These are phyloP conservation scores for Termitomyces sp. DNA, from an alignment of 768 basidiomycete species.

Conservation along the genomic window DNA sequence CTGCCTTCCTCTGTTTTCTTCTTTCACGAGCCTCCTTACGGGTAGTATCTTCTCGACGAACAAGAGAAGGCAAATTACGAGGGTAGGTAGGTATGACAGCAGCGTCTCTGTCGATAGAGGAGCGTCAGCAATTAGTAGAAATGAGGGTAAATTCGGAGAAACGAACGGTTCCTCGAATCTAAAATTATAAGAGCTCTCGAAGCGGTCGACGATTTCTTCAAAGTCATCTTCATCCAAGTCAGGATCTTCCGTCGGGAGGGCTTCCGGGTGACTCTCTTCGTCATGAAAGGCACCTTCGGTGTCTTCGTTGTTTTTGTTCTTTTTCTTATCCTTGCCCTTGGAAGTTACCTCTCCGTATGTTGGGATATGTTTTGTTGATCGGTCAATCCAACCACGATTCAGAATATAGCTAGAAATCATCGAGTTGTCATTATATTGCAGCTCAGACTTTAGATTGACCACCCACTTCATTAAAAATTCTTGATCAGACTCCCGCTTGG, in stretches of 20 bases:
- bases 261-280: slow-evolving; percentile 15
- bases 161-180: slow-evolving; percentile 94
- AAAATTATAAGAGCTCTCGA: slow-evolving; percentile 97
- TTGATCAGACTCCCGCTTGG: slow-evolving; percentile 66
- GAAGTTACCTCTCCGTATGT: slow-evolving; percentile 80
- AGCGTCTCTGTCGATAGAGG: slow-evolving; percentile 43
- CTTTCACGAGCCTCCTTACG: slow-evolving; percentile 85
- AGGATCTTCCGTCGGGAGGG: slow-evolving; percentile 18
- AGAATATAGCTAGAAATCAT: slow-evolving; percentile 73
- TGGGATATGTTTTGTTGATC: slow-evolving; percentile 64
- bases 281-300: slow-evolving; percentile 19
- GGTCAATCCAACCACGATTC: slow-evolving; percentile 97
- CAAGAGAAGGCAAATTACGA: slow-evolving; percentile 57
- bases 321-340: slow-evolving; percentile 25
- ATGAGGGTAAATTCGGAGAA: slow-evolving; percentile 7
- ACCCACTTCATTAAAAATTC: slow-evolving; percentile 89
- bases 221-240: slow-evolving; percentile 66
- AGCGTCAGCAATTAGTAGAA: not conserved
- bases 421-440: not conserved
- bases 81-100: slow-evolving; percentile 69
- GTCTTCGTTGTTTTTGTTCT: slow-evolving; percentile 20
- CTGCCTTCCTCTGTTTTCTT: slow-evolving; percentile 72
- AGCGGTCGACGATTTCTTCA: slow-evolving; percentile 86
- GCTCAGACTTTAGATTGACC: not conserved
- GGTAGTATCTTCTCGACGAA: slow-evolving; percentile 69